Conservation (phyloP, 306 rosid species). For the Trichosanthes truncata region DNA sequence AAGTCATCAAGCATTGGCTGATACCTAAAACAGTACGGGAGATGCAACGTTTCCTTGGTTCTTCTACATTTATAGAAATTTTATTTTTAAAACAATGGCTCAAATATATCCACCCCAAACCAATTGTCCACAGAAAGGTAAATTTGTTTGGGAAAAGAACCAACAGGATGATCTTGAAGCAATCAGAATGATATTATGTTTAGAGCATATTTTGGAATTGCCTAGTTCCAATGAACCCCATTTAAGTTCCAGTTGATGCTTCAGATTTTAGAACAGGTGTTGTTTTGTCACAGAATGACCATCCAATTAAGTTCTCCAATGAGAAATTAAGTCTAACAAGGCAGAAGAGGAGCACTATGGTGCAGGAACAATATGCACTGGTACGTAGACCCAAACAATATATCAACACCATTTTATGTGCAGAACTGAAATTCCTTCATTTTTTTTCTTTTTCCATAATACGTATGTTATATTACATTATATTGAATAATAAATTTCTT, state of each 20-base stretch:
- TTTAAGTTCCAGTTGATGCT: not conserved
- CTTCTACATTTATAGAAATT: not conserved
- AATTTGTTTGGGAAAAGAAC: not conserved
- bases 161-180: not conserved
- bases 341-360: not conserved
- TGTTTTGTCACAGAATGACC: not conserved
- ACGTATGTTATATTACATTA: not conserved
- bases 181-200: not conserved
- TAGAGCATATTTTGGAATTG: not conserved
- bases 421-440: not conserved
- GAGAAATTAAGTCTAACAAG: not conserved
- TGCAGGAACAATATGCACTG: not conserved
- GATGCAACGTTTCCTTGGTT: not conserved
- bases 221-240: not conserved
- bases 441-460: not conserved
- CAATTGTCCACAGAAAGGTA: not conserved
- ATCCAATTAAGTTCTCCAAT: not conserved
- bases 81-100: not conserved
- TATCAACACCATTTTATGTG: not conserved
- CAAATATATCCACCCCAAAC: not conserved
- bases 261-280: not conserved
- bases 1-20: not conserved
- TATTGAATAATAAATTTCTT: not conserved
- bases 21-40: not conserved
- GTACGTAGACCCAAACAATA: not conserved